These are phyloP conservation scores for Penicillium argentinense DNA, from an alignment of 495 filamentous ascomycete genomes.

Conservation along the genomic window DNA sequence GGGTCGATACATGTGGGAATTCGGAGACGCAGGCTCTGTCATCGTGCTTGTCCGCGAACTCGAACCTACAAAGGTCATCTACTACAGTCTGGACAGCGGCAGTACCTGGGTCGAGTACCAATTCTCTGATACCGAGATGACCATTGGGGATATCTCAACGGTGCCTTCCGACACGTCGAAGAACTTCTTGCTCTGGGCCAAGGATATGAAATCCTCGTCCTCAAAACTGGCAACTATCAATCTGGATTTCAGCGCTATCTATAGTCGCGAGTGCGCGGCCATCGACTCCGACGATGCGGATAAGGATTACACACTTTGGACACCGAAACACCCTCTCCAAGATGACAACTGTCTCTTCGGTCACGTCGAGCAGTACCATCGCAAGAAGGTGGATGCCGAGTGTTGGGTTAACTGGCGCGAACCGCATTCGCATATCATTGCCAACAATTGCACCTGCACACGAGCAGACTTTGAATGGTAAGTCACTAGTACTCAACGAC, in stretches of 20 bases:
- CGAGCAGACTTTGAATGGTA: conserved; percentile 93
- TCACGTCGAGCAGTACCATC: conserved; percentile 83
- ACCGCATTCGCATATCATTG: conserved; percentile 60
- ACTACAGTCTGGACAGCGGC: conserved; percentile 80
- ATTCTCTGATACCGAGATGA: conserved; percentile 69
- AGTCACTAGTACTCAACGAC: conserved; percentile 18
- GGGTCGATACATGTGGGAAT: conserved; percentile 88
- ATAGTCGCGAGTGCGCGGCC: conserved; percentile 58
- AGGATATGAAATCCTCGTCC: conserved; percentile 37
- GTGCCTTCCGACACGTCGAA: conserved; percentile 84
- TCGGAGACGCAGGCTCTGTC: conserved; percentile 89
- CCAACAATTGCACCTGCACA: conserved; percentile 76
- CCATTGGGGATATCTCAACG: conserved; percentile 77
- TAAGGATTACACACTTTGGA: conserved; percentile 83
- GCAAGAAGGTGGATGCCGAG: conserved; percentile 69
- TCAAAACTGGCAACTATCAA: conserved; percentile 66
- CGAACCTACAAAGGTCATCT: conserved; percentile 63
- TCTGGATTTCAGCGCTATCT: conserved; percentile 81
- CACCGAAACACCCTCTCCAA: conserved; percentile 73
- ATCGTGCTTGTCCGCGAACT: conserved; percentile 75
- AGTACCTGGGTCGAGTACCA: conserved; percentile 68
- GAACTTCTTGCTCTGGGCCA: conserved; percentile 88
- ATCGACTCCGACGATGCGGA: conserved; percentile 59
- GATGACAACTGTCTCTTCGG: conserved; percentile 86
- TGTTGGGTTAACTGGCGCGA: conserved; percentile 82